Percentiles rank a stretch among this genome's conserved stretches.
Evolutionary conservation across 208 protist species (phyloP).

Genomic region (Angomonas ambiguus): DNA sequence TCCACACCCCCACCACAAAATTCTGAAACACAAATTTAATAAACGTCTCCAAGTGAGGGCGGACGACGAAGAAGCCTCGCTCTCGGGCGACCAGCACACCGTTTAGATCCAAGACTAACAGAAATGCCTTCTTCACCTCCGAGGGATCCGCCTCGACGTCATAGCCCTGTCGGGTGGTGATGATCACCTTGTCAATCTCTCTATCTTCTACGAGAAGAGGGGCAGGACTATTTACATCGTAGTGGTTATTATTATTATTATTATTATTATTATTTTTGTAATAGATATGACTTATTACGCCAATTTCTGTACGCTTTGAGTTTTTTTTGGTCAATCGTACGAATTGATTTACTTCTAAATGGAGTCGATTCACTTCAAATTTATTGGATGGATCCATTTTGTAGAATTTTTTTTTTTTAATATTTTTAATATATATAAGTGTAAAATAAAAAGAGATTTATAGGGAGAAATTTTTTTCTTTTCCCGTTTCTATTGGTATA

Average conservation of each 20-base stretch:
- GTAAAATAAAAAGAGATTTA: conserved; percentile 8
- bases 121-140: conserved; percentile 69
- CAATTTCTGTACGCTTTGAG: conserved; percentile 60
- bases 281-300: conserved; percentile 60
- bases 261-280: conserved; percentile 27
- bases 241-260: background rate
- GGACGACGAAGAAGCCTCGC: conserved; percentile 54
- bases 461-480: background rate
- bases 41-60: conserved; percentile 73
- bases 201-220: background rate
- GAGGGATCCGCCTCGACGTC: conserved; percentile 56
- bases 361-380: conserved; percentile 1
- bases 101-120: conserved; percentile 87
- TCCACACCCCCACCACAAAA: conserved; percentile 90
- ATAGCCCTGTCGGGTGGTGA: conserved; percentile 79
- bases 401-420: conserved; percentile 9
- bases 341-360: conserved; percentile 80
- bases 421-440: background rate
- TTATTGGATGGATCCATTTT: background rate
- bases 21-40: conserved; percentile 82
- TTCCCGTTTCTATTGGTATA: background rate
- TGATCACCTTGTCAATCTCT: conserved; percentile 22
- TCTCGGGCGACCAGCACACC: conserved; percentile 83
- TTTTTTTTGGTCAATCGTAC: conserved; percentile 70
- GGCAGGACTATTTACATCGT: background rate